Evolutionary conservation across 2,329 filamentous ascomycete species (phyloP).

Genomic region (Aspergillus sp.): DNA sequence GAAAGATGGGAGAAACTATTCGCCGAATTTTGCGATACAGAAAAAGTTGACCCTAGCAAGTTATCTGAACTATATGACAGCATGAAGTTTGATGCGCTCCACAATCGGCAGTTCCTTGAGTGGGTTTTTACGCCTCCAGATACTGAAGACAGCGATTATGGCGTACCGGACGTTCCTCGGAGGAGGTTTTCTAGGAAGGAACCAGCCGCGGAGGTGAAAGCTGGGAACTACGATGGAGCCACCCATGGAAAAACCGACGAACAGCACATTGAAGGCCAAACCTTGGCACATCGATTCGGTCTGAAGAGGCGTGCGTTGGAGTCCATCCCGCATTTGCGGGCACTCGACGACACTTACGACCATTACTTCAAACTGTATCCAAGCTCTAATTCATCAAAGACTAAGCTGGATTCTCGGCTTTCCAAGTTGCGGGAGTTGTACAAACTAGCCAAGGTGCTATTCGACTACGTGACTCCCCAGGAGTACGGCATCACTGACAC

Average conservation of each 20-base stretch:
- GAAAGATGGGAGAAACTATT: conserved; percentile 99
- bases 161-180: conserved; percentile 37
- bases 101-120: conserved; percentile 94
- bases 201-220: conserved; percentile 25
- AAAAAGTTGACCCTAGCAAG: conserved; percentile 98
- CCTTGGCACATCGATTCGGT: conserved; percentile 47
- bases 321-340: conserved; percentile 47
- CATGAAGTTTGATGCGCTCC: conserved; percentile 98
- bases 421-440: conserved; percentile 92
- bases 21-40: conserved; percentile 91
- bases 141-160: conserved; percentile 74
- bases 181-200: conserved; percentile 29
- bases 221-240: conserved; percentile 22
- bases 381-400: conserved; percentile 72
- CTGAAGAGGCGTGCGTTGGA: conserved; percentile 56
- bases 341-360: conserved; percentile 61
- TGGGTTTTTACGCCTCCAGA: conserved; percentile 94
- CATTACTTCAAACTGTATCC: conserved; percentile 90
- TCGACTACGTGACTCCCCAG: conserved; percentile 97
- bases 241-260: conserved; percentile 35
- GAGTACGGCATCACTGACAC: conserved; percentile 95
- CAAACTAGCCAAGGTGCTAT: conserved; percentile 88
- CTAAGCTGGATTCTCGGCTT: conserved; percentile 81
- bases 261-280: conserved; percentile 36
- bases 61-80: conserved; percentile 98